Evolutionary conservation across 257 asterid genomes (phyloP).

Genomic region (Solanum lignicaule): DNA sequence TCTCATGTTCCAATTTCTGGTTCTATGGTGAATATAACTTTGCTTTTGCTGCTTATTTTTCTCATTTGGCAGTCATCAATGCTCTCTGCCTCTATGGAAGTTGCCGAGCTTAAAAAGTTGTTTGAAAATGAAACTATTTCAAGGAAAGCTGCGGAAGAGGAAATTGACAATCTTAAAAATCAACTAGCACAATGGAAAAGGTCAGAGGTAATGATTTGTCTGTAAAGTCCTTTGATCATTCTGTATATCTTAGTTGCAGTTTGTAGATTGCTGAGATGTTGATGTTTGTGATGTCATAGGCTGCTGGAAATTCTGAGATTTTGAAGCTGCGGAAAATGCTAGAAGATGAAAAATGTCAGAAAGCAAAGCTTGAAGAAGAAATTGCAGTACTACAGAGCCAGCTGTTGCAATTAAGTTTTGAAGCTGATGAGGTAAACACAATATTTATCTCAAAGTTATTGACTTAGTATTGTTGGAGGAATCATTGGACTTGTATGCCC

Average conservation of each 20-base stretch:
- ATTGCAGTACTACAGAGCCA: constrained; percentile 47
- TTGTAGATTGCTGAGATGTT: constrained; percentile 10
- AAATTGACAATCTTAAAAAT: constrained; percentile 38
- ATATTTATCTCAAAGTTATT: neutral
- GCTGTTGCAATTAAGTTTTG: constrained; percentile 60
- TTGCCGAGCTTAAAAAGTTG: constrained; percentile 43
- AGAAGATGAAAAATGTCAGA: constrained; percentile 52
- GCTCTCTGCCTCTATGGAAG: constrained; percentile 34
- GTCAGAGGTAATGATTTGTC: constrained; percentile 44
- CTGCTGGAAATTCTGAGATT: constrained; percentile 51
- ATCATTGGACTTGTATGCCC: neutral
- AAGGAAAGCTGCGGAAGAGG: constrained; percentile 64
- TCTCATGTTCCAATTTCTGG: neutral
- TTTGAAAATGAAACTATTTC: constrained; percentile 49
- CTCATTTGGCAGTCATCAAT: constrained; percentile 27
- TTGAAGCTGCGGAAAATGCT: constrained; percentile 51
- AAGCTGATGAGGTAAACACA: constrained; percentile 69
- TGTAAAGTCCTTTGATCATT: neutral
- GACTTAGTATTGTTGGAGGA: neutral
- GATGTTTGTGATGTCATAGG: constrained; percentile 24
- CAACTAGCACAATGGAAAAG: constrained; percentile 47
- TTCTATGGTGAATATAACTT: neutral
- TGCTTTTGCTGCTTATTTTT: neutral
- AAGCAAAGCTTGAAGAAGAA: constrained; percentile 60
- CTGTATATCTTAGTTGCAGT: neutral